A percentile compares a stretch with the other conserved stretches of the same genome.
Evolutionary conservation across 2,329 filamentous ascomycete species (phyloP).

Genomic region (Neurospora sp.): DNA sequence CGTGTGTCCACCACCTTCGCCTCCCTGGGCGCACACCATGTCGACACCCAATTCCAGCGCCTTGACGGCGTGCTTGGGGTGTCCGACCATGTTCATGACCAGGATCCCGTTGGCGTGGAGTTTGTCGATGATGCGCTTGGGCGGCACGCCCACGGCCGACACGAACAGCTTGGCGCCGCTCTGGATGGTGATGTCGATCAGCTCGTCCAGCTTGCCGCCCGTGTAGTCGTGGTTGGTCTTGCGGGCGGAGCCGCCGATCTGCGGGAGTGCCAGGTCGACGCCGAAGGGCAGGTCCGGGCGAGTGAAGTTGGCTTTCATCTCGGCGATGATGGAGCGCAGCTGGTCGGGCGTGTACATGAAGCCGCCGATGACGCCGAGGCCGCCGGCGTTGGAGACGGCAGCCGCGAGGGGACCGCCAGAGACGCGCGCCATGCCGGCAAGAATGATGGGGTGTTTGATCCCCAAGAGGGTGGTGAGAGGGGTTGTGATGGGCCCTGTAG

Average conservation of each 20-base stretch:
- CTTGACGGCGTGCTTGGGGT: conserved; percentile 84
- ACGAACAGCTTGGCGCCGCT: conserved; percentile 83
- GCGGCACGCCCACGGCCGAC: conserved; percentile 79
- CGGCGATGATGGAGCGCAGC: conserved; percentile 70
- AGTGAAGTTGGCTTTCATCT: conserved; percentile 67
- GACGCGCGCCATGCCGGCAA: conserved; percentile 88
- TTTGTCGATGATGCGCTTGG: conserved; percentile 58
- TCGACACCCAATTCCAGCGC: conserved; percentile 80
- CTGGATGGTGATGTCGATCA: conserved; percentile 78
- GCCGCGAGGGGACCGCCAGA: conserved; percentile 71
- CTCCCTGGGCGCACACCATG: conserved; percentile 84
- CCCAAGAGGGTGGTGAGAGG: conserved; percentile 69
- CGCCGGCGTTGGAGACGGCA: conserved; percentile 81
- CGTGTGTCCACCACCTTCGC: conserved; percentile 89
- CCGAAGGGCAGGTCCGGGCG: conserved; percentile 71
- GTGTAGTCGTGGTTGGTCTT: conserved; percentile 97
- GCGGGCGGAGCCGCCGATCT: conserved; percentile 73
- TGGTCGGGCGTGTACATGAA: conserved; percentile 65
- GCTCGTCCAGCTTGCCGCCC: conserved; percentile 73
- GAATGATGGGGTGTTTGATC: conserved; percentile 81
- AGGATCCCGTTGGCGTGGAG: conserved; percentile 73
- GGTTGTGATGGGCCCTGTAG: conserved; percentile 54
- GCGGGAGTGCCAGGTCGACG: conserved; percentile 82
- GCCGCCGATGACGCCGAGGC: conserved; percentile 66
- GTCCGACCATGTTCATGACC: conserved; percentile 96